A percentile compares a stretch with the other conserved stretches of the same genome.
Conservation (phyloP, 768 basidiomycete species). For the Exidia glandulosa region DNA sequence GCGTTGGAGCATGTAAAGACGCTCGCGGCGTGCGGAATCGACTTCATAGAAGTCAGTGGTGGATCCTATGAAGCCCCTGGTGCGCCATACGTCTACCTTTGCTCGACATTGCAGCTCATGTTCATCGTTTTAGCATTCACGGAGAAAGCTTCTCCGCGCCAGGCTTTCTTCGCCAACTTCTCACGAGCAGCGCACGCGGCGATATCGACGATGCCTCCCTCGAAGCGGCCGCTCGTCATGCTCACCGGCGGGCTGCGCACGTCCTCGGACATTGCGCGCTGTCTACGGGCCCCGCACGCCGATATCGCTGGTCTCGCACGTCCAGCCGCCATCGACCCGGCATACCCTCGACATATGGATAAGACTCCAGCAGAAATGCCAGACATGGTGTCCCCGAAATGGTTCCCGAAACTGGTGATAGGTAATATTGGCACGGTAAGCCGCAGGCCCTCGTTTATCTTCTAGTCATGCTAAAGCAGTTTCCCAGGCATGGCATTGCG, state of each 20-base stretch:
- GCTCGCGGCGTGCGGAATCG: slow-evolving; percentile 59
- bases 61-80: slow-evolving; percentile 78
- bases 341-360: neutral
- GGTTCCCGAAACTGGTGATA: neutral
- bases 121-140: slow-evolving; percentile 17
- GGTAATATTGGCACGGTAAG: neutral
- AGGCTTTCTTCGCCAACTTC: slow-evolving; percentile 65
- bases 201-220: slow-evolving; percentile 24
- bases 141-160: slow-evolving; percentile 31
- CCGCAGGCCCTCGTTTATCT: too few relatives aligned
- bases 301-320: slow-evolving; percentile 73
- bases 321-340: slow-evolving; percentile 48
- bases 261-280: slow-evolving; percentile 40
- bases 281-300: slow-evolving; percentile 44
- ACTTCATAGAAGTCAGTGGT: slow-evolving; percentile 83
- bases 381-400: neutral
- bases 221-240: slow-evolving; percentile 46
- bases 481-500: neutral
- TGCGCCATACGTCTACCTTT: slow-evolving; percentile 16
- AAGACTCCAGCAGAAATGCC: neutral
- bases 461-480: too few relatives aligned
- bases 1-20: slow-evolving; percentile 50
- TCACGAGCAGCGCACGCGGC: slow-evolving; percentile 42
- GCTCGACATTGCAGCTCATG: neutral
- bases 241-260: slow-evolving; percentile 74